Evolutionary conservation across 345 rosid genomes (phyloP).

Genomic region (Rhizophora apiculata): DNA sequence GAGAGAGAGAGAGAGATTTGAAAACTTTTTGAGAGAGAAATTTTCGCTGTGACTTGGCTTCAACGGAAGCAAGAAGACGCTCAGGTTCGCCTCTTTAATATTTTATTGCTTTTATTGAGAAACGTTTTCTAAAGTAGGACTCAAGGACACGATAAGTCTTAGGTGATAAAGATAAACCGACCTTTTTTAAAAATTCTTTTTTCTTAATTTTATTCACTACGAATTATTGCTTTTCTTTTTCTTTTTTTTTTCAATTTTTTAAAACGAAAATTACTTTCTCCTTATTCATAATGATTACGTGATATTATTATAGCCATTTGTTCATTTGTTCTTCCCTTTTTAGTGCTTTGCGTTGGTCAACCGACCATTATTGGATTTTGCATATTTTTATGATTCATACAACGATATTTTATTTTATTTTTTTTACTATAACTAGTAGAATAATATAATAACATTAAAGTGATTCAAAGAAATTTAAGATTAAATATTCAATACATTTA

Average conservation of each 20-base stretch:
- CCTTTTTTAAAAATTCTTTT: neutral
- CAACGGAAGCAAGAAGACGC: neutral
- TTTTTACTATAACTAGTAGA: too few species aligned
- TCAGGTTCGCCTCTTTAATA: neutral
- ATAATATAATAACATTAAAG: too few species aligned
- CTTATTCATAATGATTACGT: too few species aligned
- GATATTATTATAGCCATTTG: too few species aligned
- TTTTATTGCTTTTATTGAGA: neutral
- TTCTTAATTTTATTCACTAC: neutral
- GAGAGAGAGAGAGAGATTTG: neutral
- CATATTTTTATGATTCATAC: too few species aligned
- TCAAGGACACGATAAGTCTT: neutral
- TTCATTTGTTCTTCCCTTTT: too few species aligned
- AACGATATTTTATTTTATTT: too few species aligned
- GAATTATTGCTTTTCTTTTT: neutral
- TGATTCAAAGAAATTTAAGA: too few species aligned
- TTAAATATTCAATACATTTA: too few species aligned
- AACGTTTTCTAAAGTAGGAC: conserved; percentile 4
- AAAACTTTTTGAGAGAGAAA: neutral
- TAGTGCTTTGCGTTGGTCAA: too few species aligned
- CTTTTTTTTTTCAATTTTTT: too few species aligned
- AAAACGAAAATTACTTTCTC: neutral
- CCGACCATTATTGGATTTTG: too few species aligned
- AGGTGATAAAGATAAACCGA: conserved; percentile 15
- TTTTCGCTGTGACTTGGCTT: conserved; percentile 10